phyloP scores from a whole-genome alignment of 2,329 filamentous ascomycete genomes.

The Venturia aucupariae region DNA sequence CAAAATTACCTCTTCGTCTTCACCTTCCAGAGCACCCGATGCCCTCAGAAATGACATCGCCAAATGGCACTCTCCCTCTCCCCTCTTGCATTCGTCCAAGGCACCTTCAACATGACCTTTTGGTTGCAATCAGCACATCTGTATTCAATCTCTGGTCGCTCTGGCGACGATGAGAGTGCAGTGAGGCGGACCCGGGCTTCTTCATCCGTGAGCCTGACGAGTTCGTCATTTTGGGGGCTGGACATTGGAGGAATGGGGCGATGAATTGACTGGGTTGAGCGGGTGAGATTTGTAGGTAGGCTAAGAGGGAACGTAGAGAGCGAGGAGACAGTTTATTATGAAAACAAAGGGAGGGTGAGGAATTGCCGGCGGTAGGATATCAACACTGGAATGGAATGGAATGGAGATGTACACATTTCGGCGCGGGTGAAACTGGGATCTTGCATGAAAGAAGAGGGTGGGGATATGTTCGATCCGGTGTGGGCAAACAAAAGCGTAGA shows the following conservation, averaged over 20 bases:
- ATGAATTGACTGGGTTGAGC: too few species aligned
- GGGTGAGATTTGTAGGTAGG: too few species aligned
- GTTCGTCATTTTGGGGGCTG: too few species aligned
- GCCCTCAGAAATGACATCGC: neutral
- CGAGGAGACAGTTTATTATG: neutral
- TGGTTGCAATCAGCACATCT: too few species aligned
- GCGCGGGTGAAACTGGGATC: neutral
- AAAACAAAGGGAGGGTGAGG: neutral
- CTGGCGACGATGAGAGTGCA: too few species aligned
- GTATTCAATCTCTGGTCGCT: too few species aligned
- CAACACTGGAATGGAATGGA: neutral
- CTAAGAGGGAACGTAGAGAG: neutral
- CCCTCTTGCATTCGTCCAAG: neutral
- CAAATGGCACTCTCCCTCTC: neutral
- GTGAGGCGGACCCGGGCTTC: too few species aligned
- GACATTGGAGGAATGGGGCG: too few species aligned
- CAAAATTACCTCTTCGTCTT: neutral
- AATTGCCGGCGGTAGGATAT: neutral
- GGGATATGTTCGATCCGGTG: neutral
- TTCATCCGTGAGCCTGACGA: too few species aligned
- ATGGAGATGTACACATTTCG: neutral
- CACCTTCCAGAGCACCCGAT: neutral
- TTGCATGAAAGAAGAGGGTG: neutral
- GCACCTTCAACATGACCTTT: too few species aligned
- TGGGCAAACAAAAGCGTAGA: neutral